Evolutionary conservation across 768 basidiomycete genomes (phyloP), one percentile per base, ranked within the genome.

Genomic region (Naganishia randhawae): DNA sequence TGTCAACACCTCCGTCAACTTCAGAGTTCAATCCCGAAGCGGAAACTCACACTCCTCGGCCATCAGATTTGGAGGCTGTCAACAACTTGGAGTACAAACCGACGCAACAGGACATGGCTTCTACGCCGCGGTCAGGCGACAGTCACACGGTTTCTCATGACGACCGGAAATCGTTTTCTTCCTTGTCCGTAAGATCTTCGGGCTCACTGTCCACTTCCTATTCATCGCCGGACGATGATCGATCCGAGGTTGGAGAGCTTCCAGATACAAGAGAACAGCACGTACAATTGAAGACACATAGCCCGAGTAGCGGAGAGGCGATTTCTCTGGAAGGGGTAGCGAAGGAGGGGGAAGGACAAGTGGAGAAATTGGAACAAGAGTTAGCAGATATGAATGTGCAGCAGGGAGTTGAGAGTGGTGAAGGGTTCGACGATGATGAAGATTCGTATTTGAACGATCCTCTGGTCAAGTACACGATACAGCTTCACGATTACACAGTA

Each of bases 371-470:
- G 22, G 57, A 61, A 22, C 33, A 61, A 22, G 37, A 61, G 16
- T 29, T 61, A 39, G 57, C 57, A 29, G 39, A 41, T n/a, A 25
- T 61, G 57, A 22, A 61, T 29, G 29, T 61, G n/a, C 35, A 33
- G 37, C 27, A 33, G 8, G 39, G n/a, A 25, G 4, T 41, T 2
- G 57, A 3, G 29, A 10, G 8, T 4, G 39, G 57, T 11, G 22
- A 41, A 27, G 37, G 14, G 1, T 35, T 3, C 14, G 37, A 39
- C 11, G 57, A 61, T 6, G 57, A 41, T 39, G 57, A 42, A 10
- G 57, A 61, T 13, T 39, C 57, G 37, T 61, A 61, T 22, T 22
- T 61, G 57, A 41, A 61, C 22, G 57, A 61, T 42, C 57, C 57
- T 2, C 37, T 61, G 3, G 57, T 61, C 11, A 39, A 61, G 57